Base-by-base conservation (phyloP, 2,329 filamentous ascomycete species). In the Coleophoma cylindrospora region DNA sequence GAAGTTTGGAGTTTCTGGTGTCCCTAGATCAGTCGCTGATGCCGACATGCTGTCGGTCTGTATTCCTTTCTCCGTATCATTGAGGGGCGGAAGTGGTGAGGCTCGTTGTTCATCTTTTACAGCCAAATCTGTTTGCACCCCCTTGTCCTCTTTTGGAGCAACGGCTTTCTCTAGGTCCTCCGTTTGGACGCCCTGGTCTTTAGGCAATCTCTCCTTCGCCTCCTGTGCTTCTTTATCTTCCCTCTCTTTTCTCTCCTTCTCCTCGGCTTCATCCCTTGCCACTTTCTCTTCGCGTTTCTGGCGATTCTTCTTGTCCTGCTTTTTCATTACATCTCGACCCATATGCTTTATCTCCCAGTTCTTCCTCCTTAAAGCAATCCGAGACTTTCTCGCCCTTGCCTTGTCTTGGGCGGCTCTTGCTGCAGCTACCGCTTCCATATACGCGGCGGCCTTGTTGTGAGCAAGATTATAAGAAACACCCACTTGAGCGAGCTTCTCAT, bases 381-480 rank as follows among this genome's bases (percentile, higher is more conserved):
- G 74, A 21, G 74, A 66, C 21, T 60, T 57, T 43, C 55, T 47
- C 9, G 61, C 61, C 34, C 61, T 60, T 13, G 53, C 48, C 33
- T 60, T 64, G 33, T 64, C 58, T 8, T 47, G 43, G 7, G 38
- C 40, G 33, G 55, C 58, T 15, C 54, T 51, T 34, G 77, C 70
- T 54, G 75, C 73, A 19, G 70, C 66, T 2, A 78, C 72, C 54
- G 75, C 74, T 48, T 78, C 70, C 55, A 79, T 65, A 48, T 80
- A 74, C 1, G 70, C 67, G 45, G 74, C 71, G 1, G 76, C 79
- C 63, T 83, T 83, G 66, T 72, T 75, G 57, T 84, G 80, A 0
- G 80, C 80, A 6, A 83, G 59, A 57, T 84, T 80, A 52, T 84
- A 83, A 0, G 79, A 75, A 37, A 74, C 71, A 2, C 79, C 80